Base-by-base conservation (phyloP, 2,329 filamentous ascomycete genomes). In the Didymella exigua region DNA sequence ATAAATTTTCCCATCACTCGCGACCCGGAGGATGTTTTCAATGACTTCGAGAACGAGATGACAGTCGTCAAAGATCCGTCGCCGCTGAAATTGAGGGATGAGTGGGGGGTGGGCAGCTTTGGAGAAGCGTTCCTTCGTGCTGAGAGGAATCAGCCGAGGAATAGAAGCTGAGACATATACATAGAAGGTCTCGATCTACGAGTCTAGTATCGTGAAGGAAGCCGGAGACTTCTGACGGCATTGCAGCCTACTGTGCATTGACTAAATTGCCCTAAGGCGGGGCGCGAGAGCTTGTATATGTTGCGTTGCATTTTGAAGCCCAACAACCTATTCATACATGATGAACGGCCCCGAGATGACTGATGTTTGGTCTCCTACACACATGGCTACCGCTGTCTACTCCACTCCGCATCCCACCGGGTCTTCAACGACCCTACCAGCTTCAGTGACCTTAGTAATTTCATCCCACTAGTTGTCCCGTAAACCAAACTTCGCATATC, bases 401-500 rank as follows among this genome's bases (percentile, higher is more conserved):
- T 46, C 52, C 52, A 55, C 9, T 45, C 46, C 4, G 42, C 41
- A 16, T 50, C 47, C 52, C 52, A 55, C 8, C 34, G 40, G 2
- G 11, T 26, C 26, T 36, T 47, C 23, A 34, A 42, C 4, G 30
- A 13, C 10, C 36, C 46, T 8, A 24, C 23, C 42, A 55, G 16
- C 8, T 46, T 36, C 2, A 41, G 46, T 9, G 46, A 42, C 23
- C 52, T 45, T 5, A 50, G 42, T 4, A 55, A 36, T 24, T 50
- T 55, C 23, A 50, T 41, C 10, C 29, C 46, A 18, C 52, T 46
- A 0, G 14, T 47, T 2, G 41, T 50, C 2, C 52, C 52, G 34
- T 50, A 55, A 2, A 55, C 52, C 31, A 55, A 16, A 27, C 46
- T 50, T 18, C 46, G 46, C 52, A 55, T 55, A 18, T 55, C 52